Evolutionary conservation across 192 early-diverging fungal species (phyloP), one percentile per base, ranked within the genome.

Genomic region (Entomortierella parvispora): DNA sequence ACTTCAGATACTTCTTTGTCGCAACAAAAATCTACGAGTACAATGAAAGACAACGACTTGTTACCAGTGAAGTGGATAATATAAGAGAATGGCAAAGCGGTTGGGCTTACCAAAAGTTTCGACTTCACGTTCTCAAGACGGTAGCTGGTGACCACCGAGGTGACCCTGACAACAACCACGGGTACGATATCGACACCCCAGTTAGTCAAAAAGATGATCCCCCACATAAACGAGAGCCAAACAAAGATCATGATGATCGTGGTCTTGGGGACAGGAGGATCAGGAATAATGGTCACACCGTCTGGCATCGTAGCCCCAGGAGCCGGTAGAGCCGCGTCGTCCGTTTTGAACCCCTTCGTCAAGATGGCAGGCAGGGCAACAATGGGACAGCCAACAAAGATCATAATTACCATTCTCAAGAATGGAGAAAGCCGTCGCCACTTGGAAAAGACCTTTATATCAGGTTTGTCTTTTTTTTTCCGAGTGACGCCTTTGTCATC

Each of bases 171-270:
- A 20, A 76, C 64, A 18, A 68, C 33, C 0, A 51, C 64, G 1
- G 72, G 72, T 14, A 76, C 59, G 9, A 67, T 67, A 45, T 76
- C 72, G 12, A 76, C 20, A 22, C 64, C 65, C 72, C 72, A 76
- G 54, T 76, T 76, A n/a, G 62, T 68, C 20, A 76, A 20, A 20
- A 58, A 76, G 52, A 68, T 52, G 28, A 76, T 68, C 14, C 72
- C 63, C 72, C 72, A 76, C 72, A 76, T 76, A 23, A 76, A 76
- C 10, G 72, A 60, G 22, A 76, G 31, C 72, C 72, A 76, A 15
- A 62, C 46, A 58, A 76, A 76, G 34, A 76, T 76, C 29, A 76
- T 15, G 11, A 45, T 58, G 34, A 76, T 57, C 14, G 57, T 76
- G 1, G 42, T 20, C 40, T 76, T 76, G 17, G 58, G 58, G 14